Evolutionary conservation across 2,329 filamentous ascomycete genomes (phyloP), one percentile per base, ranked within the genome.

Genomic region (Fusarium globosum): DNA sequence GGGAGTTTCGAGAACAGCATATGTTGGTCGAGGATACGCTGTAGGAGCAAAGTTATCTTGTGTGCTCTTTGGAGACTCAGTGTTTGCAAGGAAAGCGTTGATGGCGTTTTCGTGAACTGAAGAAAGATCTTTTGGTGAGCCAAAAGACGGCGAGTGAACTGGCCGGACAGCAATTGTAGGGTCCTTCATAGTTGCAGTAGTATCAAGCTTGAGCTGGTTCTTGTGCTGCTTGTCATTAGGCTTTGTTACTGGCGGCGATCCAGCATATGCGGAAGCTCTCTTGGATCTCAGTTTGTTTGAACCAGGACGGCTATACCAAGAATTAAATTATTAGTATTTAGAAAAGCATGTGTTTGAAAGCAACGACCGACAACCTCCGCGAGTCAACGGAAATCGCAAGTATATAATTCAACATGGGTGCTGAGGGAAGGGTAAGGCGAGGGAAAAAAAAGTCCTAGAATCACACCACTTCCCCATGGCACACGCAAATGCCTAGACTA

Each of bases 1-100:
- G 28, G 79, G 66, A 12, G 76, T 79, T 61, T 82, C 80, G 30
- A 81, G 73, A 35, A 79, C 80, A 12, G 80, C 73, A 72, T 82
- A 82, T 52, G 77, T 78, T 49, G 80, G 76, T 63, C 80, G 79
- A 43, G 78, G 69, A 26, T 75, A 74, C 14, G 69, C 65, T 20
- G 73, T 73, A 26, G 69, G 65, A 46, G 74, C 68, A 65, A 33
- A 59, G 43, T 56, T 41, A 57, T 58, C 52, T 48, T 69, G 68
- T 18, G 63, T 59, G 38, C 41, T 35, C 14, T 33, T 49, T 55
- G 62, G 61, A 16, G 57, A 65, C 57, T 61, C 56, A 23, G 51
- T 64, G 21, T 68, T 76, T 49, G 68, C 53, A 15, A 75, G 60
- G 60, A 72, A 68, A 12, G 58, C 65, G 58, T 69, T 69, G 26